phyloP scores from a whole-genome alignment of 1,139 yeast genomes.

The Candida albicans region DNA sequence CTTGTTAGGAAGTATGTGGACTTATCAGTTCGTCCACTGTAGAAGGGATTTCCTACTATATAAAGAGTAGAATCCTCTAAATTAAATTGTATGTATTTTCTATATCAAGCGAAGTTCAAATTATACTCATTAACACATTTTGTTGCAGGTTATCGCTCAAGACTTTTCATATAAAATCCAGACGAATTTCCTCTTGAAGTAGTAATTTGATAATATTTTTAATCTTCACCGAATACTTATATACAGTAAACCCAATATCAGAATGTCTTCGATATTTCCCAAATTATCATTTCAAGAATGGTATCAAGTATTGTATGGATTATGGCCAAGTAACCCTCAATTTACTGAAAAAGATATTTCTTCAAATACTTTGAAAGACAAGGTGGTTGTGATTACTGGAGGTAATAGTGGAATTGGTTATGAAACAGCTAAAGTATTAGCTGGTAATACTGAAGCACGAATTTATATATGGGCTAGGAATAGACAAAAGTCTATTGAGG shows the following conservation, averaged over 20 bases:
- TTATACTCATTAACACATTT: no score
- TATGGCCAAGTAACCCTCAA: slow-evolving; percentile 11
- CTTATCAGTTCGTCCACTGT: no score
- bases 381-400: slow-evolving; percentile 12
- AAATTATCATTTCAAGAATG: slow-evolving; percentile 7
- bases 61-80: no score
- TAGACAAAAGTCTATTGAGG: slow-evolving; percentile 5
- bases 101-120: no score
- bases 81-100: no score
- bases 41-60: no score
- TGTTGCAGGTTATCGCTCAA: no score
- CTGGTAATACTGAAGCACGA: slow-evolving; percentile 35
- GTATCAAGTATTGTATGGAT: slow-evolving; percentile 11
- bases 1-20: no score
- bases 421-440: slow-evolving; percentile 34
- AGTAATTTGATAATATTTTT: no score
- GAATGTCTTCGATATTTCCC: slow-evolving; percentile 5
- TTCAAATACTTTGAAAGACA: slow-evolving; percentile 2
- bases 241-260: not conserved
- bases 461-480: slow-evolving; percentile 9
- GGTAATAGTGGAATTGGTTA: slow-evolving; percentile 14
- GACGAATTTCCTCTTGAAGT: no score
- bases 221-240: no score
- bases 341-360: slow-evolving; percentile 11
- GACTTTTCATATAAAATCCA: no score